Conservation (phyloP, 495 filamentous ascomycete species). For the Cladorrhinum samala region DNA sequence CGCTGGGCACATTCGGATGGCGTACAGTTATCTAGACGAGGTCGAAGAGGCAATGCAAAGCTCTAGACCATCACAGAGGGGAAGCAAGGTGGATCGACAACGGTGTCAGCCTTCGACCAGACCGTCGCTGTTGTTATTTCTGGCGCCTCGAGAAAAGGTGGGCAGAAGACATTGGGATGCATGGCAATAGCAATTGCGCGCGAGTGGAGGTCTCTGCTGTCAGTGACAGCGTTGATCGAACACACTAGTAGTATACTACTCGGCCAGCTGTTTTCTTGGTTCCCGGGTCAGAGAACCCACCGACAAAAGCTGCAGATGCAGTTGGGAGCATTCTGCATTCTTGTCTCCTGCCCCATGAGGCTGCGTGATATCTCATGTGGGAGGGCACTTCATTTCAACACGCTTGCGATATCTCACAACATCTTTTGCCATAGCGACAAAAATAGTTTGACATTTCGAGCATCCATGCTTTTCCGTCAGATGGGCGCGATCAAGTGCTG, state of each 20-base stretch:
- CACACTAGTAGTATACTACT: too few relatives aligned
- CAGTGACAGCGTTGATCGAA: constrained; percentile 15
- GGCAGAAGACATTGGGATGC: background rate
- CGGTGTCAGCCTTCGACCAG: background rate
- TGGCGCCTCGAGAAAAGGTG: background rate
- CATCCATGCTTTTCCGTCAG: background rate
- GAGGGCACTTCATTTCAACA: constrained; percentile 20
- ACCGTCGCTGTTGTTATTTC: background rate
- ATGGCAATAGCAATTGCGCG: background rate
- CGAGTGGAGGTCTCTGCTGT: constrained; percentile 1
- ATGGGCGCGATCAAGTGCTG: background rate
- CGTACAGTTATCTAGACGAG: too few relatives aligned
- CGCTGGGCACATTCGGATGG: background rate
- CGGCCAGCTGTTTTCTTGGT: constrained; percentile 16
- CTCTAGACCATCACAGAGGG: background rate
- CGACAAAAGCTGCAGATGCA: background rate
- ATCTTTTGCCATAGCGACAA: constrained; percentile 2
- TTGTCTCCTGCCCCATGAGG: constrained; percentile 2
- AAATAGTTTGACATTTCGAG: background rate
- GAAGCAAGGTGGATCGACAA: background rate
- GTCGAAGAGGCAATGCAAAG: too few relatives aligned
- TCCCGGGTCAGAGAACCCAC: constrained; percentile 17
- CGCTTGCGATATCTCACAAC: background rate
- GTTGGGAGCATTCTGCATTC: constrained; percentile 1
- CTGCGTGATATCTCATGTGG: background rate